Evolutionary conservation across 2,329 filamentous ascomycete species (phyloP), one percentile per base, ranked within the genome.

Genomic region (Aureobasidium sp.): DNA sequence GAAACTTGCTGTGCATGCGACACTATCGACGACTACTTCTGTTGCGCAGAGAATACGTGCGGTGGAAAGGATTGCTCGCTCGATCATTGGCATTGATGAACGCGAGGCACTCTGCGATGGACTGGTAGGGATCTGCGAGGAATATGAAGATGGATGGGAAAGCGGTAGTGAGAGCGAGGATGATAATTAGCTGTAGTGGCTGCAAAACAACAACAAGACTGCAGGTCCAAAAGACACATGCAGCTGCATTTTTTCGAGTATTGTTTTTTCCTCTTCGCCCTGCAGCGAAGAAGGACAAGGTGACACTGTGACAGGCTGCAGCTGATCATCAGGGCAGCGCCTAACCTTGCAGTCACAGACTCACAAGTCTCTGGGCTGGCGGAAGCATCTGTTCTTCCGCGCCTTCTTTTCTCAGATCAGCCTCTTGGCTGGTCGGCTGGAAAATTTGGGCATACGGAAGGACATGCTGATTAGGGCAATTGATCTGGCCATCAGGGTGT

Each of bases 141-240:
- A 89, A 63, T 97, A 97, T 72, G 86, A 90, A 67, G 90, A 94
- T 64, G 91, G 91, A 1, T 96, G 90, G 89, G 86, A 85, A 29
- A 87, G 84, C 62, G 88, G 90, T 67, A 81, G 85, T 9, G 86
- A 84, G 21, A 86, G 90, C 62, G 87, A 90, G 50, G 77, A 72
- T 63, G 68, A 70, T 34, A 15, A 11, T 45, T 57, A 15, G 21
- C n/a, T 30, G 21, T 21, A 21, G 21, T 29, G 37, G 52, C 29
- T 54, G 37, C 1, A 54, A 54, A n/a, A 16, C 21, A 11, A 21
- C 16, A 42, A 54, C 27, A 44, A 13, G 16, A 30, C 36, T 53
- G 50, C 50, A 39, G 50, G 21, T 53, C 30, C 53, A 45, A 21
- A 45, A 16, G 29, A 16, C 21, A 21, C 21, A 21, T 21, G 21